These are phyloP conservation scores for Pelargonium citronellum DNA, from an alignment of 441 rosid species.

Conservation along the genomic window DNA sequence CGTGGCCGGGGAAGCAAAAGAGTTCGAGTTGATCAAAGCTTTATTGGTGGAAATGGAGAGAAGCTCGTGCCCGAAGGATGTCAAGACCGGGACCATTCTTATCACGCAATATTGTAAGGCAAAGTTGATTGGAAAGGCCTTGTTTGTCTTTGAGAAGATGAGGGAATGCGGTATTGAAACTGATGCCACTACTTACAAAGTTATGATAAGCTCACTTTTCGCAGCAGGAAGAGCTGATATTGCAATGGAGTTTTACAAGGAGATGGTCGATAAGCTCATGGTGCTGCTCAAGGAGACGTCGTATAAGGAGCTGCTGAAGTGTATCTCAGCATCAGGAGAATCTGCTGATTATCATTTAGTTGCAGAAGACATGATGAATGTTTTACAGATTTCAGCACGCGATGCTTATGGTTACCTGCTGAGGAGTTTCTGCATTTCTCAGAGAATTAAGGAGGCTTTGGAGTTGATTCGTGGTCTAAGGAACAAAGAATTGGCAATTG, in stretches of 20 bases:
- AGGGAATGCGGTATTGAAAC: constrained; percentile 44
- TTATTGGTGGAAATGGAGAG: constrained; percentile 59
- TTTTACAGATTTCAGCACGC: constrained; percentile 40
- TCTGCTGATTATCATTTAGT: constrained; percentile 40
- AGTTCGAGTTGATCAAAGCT: constrained; percentile 38
- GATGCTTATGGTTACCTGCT: constrained; percentile 48
- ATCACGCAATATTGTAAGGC: constrained; percentile 50
- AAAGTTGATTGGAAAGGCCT: constrained; percentile 49
- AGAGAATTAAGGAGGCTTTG: constrained; percentile 64
- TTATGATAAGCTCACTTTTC: constrained; percentile 44
- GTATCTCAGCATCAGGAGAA: constrained; percentile 44
- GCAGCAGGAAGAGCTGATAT: constrained; percentile 50
- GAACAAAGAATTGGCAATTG: constrained; percentile 36
- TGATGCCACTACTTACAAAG: constrained; percentile 38
- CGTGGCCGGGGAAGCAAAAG: constrained; percentile 52
- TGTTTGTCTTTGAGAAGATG: constrained; percentile 53
- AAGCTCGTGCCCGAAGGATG: constrained; percentile 39
- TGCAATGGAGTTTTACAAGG: constrained; percentile 57
- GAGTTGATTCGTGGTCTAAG: constrained; percentile 56
- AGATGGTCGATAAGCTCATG: constrained; percentile 51
- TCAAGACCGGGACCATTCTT: constrained; percentile 61
- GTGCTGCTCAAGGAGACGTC: constrained; percentile 35
- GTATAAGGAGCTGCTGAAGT: constrained; percentile 48
- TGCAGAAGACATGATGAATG: constrained; percentile 52
- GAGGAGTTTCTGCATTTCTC: constrained; percentile 59